These are phyloP conservation scores for Candida buenavistaensis DNA, from an alignment of 1,139 yeast genomes.

Conservation along the genomic window DNA sequence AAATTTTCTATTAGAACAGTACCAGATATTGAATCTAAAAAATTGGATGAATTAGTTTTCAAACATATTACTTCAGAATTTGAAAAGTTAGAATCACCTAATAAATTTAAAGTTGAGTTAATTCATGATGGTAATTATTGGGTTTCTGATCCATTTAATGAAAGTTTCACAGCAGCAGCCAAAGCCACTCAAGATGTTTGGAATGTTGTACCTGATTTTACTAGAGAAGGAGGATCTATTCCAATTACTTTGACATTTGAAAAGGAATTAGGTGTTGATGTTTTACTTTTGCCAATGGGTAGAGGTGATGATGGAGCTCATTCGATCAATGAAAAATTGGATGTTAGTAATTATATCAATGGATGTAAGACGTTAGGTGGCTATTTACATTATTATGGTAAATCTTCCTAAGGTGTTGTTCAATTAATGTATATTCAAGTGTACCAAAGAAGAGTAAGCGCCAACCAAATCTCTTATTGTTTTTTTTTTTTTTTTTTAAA, in stretches of 20 bases:
- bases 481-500: too few species aligned
- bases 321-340: constrained; percentile 92
- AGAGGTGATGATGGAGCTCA: constrained; percentile 99
- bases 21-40: constrained; percentile 82
- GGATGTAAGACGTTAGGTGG: constrained; percentile 95
- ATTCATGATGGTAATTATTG: constrained; percentile 96
- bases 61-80: constrained; percentile 69
- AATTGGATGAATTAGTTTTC: constrained; percentile 75
- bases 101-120: constrained; percentile 68
- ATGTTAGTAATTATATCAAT: constrained; percentile 83
- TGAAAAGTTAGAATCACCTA: constrained; percentile 70
- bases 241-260: constrained; percentile 95
- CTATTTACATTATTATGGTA: constrained; percentile 82
- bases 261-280: constrained; percentile 79
- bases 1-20: constrained; percentile 97
- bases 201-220: constrained; percentile 92
- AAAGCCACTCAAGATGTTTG: constrained; percentile 93
- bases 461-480: too few species aligned
- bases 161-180: constrained; percentile 90
- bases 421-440: too few species aligned
- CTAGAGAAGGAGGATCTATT: constrained; percentile 98
- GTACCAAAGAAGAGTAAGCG: too few species aligned
- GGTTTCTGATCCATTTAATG: constrained; percentile 93
- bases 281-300: constrained; percentile 92
- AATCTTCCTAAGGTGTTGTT: constrained; percentile 21